phyloP scores from a whole-genome alignment of 495 filamentous ascomycete species.

The Neurospora pannonica region DNA sequence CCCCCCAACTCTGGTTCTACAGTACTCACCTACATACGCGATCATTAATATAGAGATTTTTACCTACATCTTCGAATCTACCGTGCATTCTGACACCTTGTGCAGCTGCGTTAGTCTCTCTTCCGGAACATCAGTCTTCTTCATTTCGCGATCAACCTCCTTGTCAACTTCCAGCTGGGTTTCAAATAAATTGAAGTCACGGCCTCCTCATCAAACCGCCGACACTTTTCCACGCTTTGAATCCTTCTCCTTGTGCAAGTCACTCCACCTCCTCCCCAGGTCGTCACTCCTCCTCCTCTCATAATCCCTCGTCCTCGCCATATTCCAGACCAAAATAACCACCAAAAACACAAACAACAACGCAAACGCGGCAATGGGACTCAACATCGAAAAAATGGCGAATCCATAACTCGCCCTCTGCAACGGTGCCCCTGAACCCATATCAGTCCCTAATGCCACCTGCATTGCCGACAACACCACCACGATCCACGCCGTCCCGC shows the following conservation, averaged over 20 bases:
- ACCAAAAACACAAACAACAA: neutral
- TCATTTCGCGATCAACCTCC: neutral
- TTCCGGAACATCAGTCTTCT: neutral
- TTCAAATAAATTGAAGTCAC: neutral
- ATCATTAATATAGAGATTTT: no score
- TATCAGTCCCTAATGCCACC: conserved; percentile 38
- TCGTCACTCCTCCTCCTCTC: neutral
- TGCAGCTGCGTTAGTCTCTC: neutral
- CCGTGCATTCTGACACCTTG: no score
- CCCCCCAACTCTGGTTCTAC: no score
- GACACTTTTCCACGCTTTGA: neutral
- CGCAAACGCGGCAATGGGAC: conserved; percentile 7
- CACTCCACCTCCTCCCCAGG: neutral
- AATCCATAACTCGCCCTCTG: conserved; percentile 43
- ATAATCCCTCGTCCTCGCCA: neutral
- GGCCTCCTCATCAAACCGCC: neutral
- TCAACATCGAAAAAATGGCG: conserved; percentile 39
- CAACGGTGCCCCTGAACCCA: conserved; percentile 20
- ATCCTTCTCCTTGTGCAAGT: neutral
- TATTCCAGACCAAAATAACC: neutral
- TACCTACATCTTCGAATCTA: no score
- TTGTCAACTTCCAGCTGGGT: neutral
- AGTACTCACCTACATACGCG: no score
- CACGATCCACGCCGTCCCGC: conserved; percentile 40
- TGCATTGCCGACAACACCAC: conserved; percentile 51